Evolutionary conservation across 2,329 filamentous ascomycete genomes (phyloP).

Genomic region (Paecilomyces variotii): DNA sequence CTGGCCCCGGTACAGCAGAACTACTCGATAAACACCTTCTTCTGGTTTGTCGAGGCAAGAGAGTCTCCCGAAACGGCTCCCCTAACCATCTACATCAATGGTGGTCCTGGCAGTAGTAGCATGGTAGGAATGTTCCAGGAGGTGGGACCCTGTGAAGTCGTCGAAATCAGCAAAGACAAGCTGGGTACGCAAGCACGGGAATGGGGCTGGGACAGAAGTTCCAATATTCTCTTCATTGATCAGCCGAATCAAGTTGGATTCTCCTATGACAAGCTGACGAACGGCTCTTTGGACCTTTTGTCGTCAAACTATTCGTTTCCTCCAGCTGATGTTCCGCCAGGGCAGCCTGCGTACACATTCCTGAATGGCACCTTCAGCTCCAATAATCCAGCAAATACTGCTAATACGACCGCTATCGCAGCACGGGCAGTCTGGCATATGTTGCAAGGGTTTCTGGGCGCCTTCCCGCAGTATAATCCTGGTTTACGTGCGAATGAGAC

Average conservation of each 20-base stretch:
- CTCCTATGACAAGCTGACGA: constrained; percentile 40
- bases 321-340: constrained; percentile 17
- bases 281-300: constrained; percentile 34
- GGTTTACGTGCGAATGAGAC: constrained; percentile 1
- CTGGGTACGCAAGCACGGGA: constrained; percentile 38
- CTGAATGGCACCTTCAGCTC: constrained; percentile 61
- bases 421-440: constrained; percentile 47
- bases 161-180: constrained; percentile 32
- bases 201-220: constrained; percentile 25
- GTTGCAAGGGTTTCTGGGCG: constrained; percentile 40
- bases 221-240: constrained; percentile 33
- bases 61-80: constrained; percentile 39
- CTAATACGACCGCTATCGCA: constrained; percentile 32
- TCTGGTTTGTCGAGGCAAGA: constrained; percentile 36
- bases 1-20: constrained; percentile 22
- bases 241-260: constrained; percentile 45
- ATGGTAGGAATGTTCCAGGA: constrained; percentile 48
- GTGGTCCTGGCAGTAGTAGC: constrained; percentile 45
- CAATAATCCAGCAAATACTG: constrained; percentile 27
- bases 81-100: constrained; percentile 45
- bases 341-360: constrained; percentile 24
- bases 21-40: constrained; percentile 23
- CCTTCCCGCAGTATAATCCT: constrained; percentile 35
- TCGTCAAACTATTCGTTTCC: constrained; percentile 22
- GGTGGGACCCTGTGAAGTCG: constrained; percentile 34